phyloP scores from a whole-genome alignment of 1,139 yeast genomes.

The Suhomyces maxii region DNA sequence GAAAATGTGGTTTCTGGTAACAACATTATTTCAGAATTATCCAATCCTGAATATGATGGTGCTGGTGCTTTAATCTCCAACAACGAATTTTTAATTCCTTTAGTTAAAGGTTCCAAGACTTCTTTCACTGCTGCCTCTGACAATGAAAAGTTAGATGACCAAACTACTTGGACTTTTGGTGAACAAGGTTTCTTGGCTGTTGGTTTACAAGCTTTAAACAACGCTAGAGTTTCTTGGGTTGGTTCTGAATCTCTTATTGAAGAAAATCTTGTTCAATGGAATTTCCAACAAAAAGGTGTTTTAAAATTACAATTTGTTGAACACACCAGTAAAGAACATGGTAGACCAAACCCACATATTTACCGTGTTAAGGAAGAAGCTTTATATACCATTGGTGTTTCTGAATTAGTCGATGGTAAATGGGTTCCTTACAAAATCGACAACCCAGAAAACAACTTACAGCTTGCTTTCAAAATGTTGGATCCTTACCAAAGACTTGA shows the following conservation, averaged over 20 bases:
- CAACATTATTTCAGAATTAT: constrained; percentile 23
- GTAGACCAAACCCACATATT: constrained; percentile 37
- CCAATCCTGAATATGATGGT: constrained; percentile 31
- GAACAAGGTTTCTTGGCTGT: constrained; percentile 74
- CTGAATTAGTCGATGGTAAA: constrained; percentile 57
- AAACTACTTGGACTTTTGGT: constrained; percentile 78
- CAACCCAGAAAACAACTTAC: constrained; percentile 58
- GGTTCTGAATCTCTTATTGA: constrained; percentile 64
- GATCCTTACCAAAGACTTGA: constrained; percentile 91
- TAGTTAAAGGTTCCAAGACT: constrained; percentile 67
- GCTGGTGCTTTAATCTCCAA: constrained; percentile 43
- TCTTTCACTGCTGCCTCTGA: constrained; percentile 53
- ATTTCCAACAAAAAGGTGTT: constrained; percentile 67
- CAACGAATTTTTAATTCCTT: constrained; percentile 67
- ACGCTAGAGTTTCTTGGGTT: constrained; percentile 79
- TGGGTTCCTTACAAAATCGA: constrained; percentile 68
- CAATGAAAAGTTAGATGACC: constrained; percentile 40
- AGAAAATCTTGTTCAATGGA: constrained; percentile 67
- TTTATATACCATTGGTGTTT: constrained; percentile 62
- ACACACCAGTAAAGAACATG: constrained; percentile 51
- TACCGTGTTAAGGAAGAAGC: constrained; percentile 78
- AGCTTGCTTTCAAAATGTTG: constrained; percentile 83
- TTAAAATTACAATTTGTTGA: constrained; percentile 55
- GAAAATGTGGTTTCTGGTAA: constrained; percentile 26
- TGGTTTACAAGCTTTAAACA: constrained; percentile 79